phyloP scores from a whole-genome alignment of 192 early-diverging fungal species.

The Backusella luteola region DNA sequence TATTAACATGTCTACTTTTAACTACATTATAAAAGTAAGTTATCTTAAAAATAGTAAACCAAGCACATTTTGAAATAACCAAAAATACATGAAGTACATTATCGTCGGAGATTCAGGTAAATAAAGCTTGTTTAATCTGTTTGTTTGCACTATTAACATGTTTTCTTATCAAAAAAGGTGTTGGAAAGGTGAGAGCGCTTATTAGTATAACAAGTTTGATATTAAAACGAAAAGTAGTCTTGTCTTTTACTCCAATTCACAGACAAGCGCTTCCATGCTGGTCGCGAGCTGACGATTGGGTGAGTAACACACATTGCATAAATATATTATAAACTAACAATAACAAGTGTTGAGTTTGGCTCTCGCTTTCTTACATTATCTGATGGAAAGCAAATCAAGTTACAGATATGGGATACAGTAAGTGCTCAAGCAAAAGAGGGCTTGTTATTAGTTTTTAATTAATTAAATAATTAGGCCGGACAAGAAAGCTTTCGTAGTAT shows the following conservation, averaged over 20 bases:
- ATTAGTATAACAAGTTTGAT: not conserved
- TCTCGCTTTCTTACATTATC: constrained; percentile 67
- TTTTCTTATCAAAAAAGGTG: constrained; percentile 47
- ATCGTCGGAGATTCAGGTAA: constrained; percentile 82
- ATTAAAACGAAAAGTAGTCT: constrained; percentile 39
- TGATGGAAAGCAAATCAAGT: constrained; percentile 81
- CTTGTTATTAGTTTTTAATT: not conserved
- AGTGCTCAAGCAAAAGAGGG: not conserved
- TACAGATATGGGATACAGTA: constrained; percentile 96
- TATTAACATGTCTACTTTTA: constrained; percentile 42
- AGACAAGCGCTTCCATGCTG: constrained; percentile 76
- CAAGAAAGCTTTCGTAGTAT: constrained; percentile 87
- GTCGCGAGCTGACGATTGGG: constrained; percentile 84
- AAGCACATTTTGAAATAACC: not conserved
- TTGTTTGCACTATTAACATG: no score
- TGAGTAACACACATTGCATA: constrained; percentile 23
- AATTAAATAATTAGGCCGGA: constrained; percentile 51
- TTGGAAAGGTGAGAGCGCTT: constrained; percentile 61
- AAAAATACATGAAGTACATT: constrained; percentile 61
- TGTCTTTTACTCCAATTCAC: constrained; percentile 83
- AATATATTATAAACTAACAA: not conserved
- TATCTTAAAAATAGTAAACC: not conserved
- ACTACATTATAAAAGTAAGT: constrained; percentile 63
- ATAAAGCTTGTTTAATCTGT: not conserved
- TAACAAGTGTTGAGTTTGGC: constrained; percentile 72